These are phyloP conservation scores for Turritis glabra DNA, from an alignment of 345 rosid genomes.

Conservation along the genomic window DNA sequence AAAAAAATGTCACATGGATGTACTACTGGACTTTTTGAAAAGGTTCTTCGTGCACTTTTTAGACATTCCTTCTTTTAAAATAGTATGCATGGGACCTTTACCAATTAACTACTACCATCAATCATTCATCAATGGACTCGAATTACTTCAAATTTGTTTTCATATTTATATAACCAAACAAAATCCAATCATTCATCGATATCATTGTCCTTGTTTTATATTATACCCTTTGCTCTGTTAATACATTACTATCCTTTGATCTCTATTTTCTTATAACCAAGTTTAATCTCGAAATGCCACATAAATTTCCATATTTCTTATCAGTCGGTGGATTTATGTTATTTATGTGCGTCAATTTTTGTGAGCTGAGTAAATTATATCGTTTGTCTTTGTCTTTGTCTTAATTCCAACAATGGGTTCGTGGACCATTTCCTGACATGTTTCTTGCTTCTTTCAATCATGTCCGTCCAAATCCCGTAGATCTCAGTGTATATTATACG, in stretches of 20 bases:
- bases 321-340: conserved; percentile 23
- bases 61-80: conserved; percentile 20
- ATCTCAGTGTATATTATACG: conserved; percentile 23
- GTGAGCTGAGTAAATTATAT: conserved; percentile 7
- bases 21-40: conserved; percentile 18
- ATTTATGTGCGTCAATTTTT: conserved; percentile 3
- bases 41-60: conserved; percentile 29
- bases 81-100: conserved; percentile 21
- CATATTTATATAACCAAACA: not conserved
- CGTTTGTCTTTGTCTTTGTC: conserved; percentile 14
- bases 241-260: not conserved
- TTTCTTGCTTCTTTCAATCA: conserved; percentile 19
- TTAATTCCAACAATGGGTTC: conserved; percentile 15
- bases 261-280: not conserved
- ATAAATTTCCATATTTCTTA: not conserved
- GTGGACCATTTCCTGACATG: conserved; percentile 39
- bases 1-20: conserved; percentile 32
- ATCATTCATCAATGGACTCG: conserved; percentile 13
- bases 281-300: not conserved
- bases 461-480: not conserved
- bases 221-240: not conserved
- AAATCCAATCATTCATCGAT: conserved; percentile 4
- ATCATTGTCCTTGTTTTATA: not conserved
- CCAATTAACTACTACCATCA: conserved; percentile 15
- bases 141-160: not conserved